Evolutionary conservation across 768 basidiomycete species (phyloP), one percentile per base, ranked within the genome.

Genomic region (Dioszegia aurantiaca): DNA sequence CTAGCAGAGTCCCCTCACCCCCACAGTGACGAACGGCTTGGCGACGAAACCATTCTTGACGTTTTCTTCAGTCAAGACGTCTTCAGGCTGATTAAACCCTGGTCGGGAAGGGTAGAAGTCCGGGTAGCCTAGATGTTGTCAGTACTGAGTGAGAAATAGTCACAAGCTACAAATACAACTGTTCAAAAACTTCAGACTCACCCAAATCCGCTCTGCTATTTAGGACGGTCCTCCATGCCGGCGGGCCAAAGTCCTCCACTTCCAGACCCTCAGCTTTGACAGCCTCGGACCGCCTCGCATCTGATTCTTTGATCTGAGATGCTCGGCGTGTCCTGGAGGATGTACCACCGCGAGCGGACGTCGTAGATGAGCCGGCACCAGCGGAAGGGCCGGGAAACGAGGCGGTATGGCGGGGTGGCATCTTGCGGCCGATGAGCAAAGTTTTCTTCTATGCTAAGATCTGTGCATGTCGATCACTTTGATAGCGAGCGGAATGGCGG

Each of bases 81-180:
- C 74, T 46, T 76, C 74, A 0, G 68, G 65, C 44, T 76, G 74
- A 39, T 60, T 46, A 30, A 67, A 70, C 3, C 74, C 74, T n/a
- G 74, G 74, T 61, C 74, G 44, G 19, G 68, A 68, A 16, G 74
- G 72, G 42, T 74, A 73, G 51, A 72, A 72, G 56, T 76, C 74
- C 26, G 74, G 74, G 56, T 62, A 73, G 39, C 73, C 73, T 75
- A 47, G 33, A 33, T n/a, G n/a, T n/a, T n/a, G n/a, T n/a, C n/a
- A n/a, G n/a, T n/a, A n/a, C n/a, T n/a, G n/a, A n/a, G n/a, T n/a
- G n/a, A n/a, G n/a, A n/a, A n/a, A n/a, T n/a, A n/a, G n/a, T n/a
- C n/a, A n/a, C n/a, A n/a, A n/a, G n/a, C n/a, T n/a, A n/a, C n/a
- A n/a, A n/a, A n/a, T n/a, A n/a, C n/a, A n/a, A n/a, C n/a, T n/a